Conservation (phyloP, 305 asterid species). For the Ruellia speciosa region DNA sequence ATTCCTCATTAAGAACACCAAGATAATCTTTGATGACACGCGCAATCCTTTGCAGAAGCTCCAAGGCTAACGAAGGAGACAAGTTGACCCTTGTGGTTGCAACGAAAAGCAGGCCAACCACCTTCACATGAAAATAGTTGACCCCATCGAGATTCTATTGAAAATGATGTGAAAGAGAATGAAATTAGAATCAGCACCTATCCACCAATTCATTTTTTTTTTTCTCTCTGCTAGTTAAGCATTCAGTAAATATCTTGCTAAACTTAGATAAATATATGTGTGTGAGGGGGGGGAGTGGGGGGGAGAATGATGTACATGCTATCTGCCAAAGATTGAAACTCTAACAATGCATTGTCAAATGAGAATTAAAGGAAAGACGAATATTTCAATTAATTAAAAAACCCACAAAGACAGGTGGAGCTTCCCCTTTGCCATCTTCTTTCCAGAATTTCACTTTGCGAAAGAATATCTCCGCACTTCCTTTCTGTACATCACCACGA, state of each 20-base stretch:
- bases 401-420: constrained; percentile 99
- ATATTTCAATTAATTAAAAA: constrained; percentile 24
- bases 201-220: constrained; percentile 2
- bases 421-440: constrained; percentile 95
- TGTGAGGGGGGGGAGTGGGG: too few relatives aligned
- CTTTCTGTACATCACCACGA: constrained; percentile 91
- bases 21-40: constrained; percentile 97
- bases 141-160: constrained; percentile 88
- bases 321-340: neutral
- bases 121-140: constrained; percentile 93
- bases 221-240: too few relatives aligned
- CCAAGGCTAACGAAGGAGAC: constrained; percentile 90
- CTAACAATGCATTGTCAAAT: neutral
- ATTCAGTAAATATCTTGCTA: too few relatives aligned
- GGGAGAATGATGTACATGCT: neutral
- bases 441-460: constrained; percentile 99
- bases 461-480: constrained; percentile 94
- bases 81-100: constrained; percentile 81
- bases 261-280: too few relatives aligned
- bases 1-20: constrained; percentile 89
- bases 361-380: constrained; percentile 7
- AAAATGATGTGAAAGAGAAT: constrained; percentile 19
- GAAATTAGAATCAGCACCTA: constrained; percentile 23
- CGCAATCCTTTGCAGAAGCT: constrained; percentile 94
- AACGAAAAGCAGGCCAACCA: constrained; percentile 87